Evolutionary conservation across 1,139 yeast genomes (phyloP), one percentile per base, ranked within the genome.

Genomic region (Diutina ranongensis): DNA sequence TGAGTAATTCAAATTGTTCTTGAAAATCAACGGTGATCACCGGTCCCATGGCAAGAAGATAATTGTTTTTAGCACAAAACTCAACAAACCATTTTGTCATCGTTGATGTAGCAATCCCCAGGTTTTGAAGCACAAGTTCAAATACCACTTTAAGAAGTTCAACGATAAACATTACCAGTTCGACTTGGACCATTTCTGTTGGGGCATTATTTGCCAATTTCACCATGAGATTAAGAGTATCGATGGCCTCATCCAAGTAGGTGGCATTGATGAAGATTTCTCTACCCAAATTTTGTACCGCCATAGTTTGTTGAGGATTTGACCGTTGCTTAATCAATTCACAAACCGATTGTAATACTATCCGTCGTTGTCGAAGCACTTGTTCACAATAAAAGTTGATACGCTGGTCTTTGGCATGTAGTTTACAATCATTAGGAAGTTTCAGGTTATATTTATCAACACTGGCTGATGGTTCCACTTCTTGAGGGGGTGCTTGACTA

Each of bases 21-120:
- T 54, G 54, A 20, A 63, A 58, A 7, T 38, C 25, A 9, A 25
- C 42, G 16, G 61, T 54, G 8, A 62, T 56, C 38, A 56, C 54
- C 12, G 68, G 60, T 5, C 62, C 61, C 46, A 60, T 51, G 2
- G 54, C 47, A 33, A 61, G 49, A 25, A 72, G 64, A 52, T 69
- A 76, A 42, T 64, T 63, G 2, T 72, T 67, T 4, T 62, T 56
- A 15, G 65, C 60, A 71, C 78, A 68, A 21, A 78, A 60, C 4
- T 64, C 55, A 15, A 13, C 21, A 51, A 82, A 80, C 95, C 95
- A 86, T 10, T 63, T 56, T 2, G 58, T 48, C 1, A 77, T 71
- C 1, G 56, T 50, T 49, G 57, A 35, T 49, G 57, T 50, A 46
- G 64, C 48, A 52, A 68, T 54, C 46, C 63, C 55, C 48, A 70